These are phyloP conservation scores for Articulospora tetracladia DNA, from an alignment of 495 filamentous ascomycete genomes.

Conservation along the genomic window DNA sequence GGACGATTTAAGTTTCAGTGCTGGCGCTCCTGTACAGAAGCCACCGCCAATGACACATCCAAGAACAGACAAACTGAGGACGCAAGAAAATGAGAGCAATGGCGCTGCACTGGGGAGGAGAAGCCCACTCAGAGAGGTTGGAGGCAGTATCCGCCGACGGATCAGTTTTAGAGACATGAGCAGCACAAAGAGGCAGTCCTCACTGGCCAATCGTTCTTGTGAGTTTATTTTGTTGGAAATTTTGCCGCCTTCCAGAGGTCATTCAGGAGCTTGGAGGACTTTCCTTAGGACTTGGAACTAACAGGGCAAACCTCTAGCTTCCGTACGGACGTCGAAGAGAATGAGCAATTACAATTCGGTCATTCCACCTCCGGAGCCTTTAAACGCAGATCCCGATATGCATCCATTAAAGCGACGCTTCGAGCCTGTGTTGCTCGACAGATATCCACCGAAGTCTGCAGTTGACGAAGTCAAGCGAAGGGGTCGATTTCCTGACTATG, in stretches of 20 bases:
- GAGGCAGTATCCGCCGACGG: slow-evolving; percentile 78
- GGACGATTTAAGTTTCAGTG: slow-evolving; percentile 85
- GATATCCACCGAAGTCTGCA: slow-evolving; percentile 83
- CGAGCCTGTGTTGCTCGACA: slow-evolving; percentile 88
- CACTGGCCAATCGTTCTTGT: slow-evolving; percentile 69
- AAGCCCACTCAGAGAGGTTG: slow-evolving; percentile 46
- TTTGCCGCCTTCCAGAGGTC: neutral
- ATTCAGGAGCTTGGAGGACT: neutral
- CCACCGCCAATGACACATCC: slow-evolving; percentile 57
- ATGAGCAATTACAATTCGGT: slow-evolving; percentile 98
- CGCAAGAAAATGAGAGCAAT: slow-evolving; percentile 59
- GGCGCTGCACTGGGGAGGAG: slow-evolving; percentile 43
- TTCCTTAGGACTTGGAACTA: neutral
- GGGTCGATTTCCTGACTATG: slow-evolving; percentile 91
- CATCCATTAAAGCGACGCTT: slow-evolving; percentile 92
- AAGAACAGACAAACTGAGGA: slow-evolving; percentile 75
- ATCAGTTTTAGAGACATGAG: slow-evolving; percentile 93
- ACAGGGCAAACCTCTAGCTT: slow-evolving; percentile 54
- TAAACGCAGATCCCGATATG: slow-evolving; percentile 87
- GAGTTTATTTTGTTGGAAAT: slow-evolving; percentile 33
- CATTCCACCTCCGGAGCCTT: slow-evolving; percentile 86
- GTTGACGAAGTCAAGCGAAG: slow-evolving; percentile 74
- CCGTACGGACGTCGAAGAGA: slow-evolving; percentile 81
- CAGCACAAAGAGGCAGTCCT: slow-evolving; percentile 86
- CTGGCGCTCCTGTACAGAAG: slow-evolving; percentile 71